phyloP scores from a whole-genome alignment of 2,329 filamentous ascomycete genomes.

The Claviceps sorghi region DNA sequence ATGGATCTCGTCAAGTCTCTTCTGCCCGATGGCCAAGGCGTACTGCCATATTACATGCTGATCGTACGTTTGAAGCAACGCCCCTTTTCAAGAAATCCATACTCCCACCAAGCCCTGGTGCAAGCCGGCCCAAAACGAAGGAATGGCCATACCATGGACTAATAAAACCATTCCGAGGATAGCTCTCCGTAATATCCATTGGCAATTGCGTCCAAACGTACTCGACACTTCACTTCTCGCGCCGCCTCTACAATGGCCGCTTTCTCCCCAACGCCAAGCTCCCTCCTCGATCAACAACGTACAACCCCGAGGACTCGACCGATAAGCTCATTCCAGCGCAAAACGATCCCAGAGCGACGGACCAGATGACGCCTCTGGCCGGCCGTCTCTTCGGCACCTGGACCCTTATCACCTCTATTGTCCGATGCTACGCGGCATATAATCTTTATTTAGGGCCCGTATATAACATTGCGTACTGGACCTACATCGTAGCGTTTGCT shows the following conservation, averaged over 20 bases:
- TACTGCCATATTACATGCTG: conserved; percentile 45
- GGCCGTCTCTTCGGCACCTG: conserved; percentile 77
- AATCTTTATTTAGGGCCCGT: conserved; percentile 56
- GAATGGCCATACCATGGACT: background rate
- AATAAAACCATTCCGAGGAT: conserved; percentile 1
- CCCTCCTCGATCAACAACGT: conserved; percentile 23
- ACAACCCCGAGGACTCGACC: conserved; percentile 37
- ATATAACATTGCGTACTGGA: conserved; percentile 71
- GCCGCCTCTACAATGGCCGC: conserved; percentile 67
- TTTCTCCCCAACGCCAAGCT: conserved; percentile 38
- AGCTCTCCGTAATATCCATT: conserved; percentile 73
- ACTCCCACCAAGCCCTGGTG: too few relatives aligned
- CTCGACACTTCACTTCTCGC: conserved; percentile 62
- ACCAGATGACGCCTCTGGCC: conserved; percentile 59
- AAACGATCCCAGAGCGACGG: conserved; percentile 31
- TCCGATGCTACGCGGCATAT: conserved; percentile 74
- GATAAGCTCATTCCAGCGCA: conserved; percentile 34
- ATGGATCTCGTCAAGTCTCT: conserved; percentile 33
- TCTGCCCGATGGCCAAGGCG: conserved; percentile 36
- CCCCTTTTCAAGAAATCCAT: background rate
- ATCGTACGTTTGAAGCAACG: conserved; percentile 26
- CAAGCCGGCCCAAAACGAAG: too few relatives aligned
- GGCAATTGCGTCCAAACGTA: conserved; percentile 81
- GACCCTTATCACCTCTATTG: conserved; percentile 63
- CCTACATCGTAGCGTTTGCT: conserved; percentile 60